Evolutionary conservation across 2,329 filamentous ascomycete species (phyloP).

Genomic region (Beauveria bassiana): DNA sequence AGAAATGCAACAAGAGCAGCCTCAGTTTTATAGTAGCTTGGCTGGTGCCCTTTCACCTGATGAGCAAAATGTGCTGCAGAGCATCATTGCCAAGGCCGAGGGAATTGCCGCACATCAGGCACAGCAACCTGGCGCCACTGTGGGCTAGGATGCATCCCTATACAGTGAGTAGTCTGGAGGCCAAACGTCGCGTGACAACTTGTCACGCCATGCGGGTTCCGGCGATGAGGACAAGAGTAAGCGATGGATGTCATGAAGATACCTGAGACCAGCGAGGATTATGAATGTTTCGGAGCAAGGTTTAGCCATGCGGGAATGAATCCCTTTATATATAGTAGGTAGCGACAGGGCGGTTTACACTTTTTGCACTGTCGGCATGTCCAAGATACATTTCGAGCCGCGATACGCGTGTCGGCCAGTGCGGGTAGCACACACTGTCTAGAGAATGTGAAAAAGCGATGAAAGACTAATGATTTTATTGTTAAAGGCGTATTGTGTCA

Average conservation of each 20-base stretch:
- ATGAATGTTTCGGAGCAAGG: constrained; percentile 3
- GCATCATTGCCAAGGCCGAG: constrained; percentile 59
- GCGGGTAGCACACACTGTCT: background rate
- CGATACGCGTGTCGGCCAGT: background rate
- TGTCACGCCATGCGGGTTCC: background rate
- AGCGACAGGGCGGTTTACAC: background rate
- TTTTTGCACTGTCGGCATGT: background rate
- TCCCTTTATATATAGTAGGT: constrained; percentile 7
- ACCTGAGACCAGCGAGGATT: constrained; percentile 6
- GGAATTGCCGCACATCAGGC: constrained; percentile 29
- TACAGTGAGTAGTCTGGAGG: background rate
- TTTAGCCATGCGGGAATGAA: background rate
- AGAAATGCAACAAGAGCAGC: constrained; percentile 88
- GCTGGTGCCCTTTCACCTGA: constrained; percentile 71
- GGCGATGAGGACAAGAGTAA: background rate
- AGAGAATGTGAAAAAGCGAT: background rate
- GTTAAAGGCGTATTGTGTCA: background rate
- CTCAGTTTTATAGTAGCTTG: constrained; percentile 76
- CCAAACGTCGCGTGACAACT: background rate
- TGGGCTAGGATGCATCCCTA: background rate
- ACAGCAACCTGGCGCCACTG: constrained; percentile 16
- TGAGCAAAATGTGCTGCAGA: constrained; percentile 74
- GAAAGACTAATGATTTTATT: constrained; percentile 2
- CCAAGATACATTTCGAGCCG: background rate
- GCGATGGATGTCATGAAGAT: constrained; percentile 10